Conservation (phyloP, 108 stramenopile species). For the Cyclotella baltica region DNA sequence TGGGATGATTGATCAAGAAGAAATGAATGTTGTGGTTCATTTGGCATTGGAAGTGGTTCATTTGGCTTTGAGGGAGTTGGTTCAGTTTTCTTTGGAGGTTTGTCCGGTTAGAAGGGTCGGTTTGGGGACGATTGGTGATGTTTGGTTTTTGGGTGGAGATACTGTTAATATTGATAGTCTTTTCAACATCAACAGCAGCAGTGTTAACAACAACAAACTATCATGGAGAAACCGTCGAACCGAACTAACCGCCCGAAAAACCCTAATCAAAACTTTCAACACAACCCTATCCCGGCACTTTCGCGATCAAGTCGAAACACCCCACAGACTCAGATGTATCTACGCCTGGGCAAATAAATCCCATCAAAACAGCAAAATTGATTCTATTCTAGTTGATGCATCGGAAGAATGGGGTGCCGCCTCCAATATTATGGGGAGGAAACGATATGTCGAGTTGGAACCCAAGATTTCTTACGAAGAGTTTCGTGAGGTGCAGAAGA, state of each 20-base stretch:
- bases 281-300: slow-evolving; percentile 67
- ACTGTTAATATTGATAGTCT: slow-evolving; percentile 8
- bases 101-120: slow-evolving; percentile 51
- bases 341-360: slow-evolving; percentile 92
- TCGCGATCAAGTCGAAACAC: slow-evolving; percentile 85
- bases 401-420: slow-evolving; percentile 60
- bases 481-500: slow-evolving; percentile 80
- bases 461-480: slow-evolving; percentile 86
- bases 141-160: slow-evolving; percentile 44
- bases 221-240: slow-evolving; percentile 72
- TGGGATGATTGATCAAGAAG: slow-evolving; percentile 84
- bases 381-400: slow-evolving; percentile 79
- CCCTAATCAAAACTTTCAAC: slow-evolving; percentile 62
- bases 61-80: slow-evolving; percentile 56
- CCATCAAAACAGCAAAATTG: slow-evolving; percentile 83
- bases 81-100: slow-evolving; percentile 47
- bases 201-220: slow-evolving; percentile 31
- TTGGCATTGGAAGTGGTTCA: slow-evolving; percentile 67
- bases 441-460: slow-evolving; percentile 88
- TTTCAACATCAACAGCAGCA: slow-evolving; percentile 2
- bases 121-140: slow-evolving; percentile 5
- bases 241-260: slow-evolving; percentile 64
- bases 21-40: slow-evolving; percentile 79
- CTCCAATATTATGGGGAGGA: slow-evolving; percentile 61
- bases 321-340: slow-evolving; percentile 87